phyloP scores from a whole-genome alignment of 2,329 filamentous ascomycete genomes.

The Cryphonectria carpinicola region DNA sequence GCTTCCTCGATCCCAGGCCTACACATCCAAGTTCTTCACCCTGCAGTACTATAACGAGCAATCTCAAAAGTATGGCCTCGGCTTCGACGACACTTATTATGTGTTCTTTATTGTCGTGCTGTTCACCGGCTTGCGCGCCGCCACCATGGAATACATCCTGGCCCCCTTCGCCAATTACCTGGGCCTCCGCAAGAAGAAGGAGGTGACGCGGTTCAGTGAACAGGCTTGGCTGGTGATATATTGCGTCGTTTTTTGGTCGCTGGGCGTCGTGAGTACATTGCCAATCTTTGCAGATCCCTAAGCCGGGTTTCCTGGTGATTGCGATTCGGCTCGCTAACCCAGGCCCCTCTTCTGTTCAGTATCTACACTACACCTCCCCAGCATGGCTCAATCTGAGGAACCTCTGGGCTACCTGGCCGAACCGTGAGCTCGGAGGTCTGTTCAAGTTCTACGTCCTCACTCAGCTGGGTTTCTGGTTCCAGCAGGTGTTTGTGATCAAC shows the following conservation, averaged over 20 bases:
- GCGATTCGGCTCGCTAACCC: constrained; percentile 11
- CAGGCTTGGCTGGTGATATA: constrained; percentile 92
- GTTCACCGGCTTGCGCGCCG: constrained; percentile 85
- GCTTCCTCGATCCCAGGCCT: constrained; percentile 77
- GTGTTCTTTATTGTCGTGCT: constrained; percentile 79
- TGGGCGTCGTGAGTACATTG: constrained; percentile 72
- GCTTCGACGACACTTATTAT: constrained; percentile 78
- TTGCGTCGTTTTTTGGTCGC: constrained; percentile 77
- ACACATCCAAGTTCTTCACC: constrained; percentile 86
- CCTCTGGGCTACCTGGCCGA: constrained; percentile 86
- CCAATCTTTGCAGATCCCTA: neutral
- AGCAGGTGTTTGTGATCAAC: constrained; percentile 92
- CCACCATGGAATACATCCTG: constrained; percentile 84
- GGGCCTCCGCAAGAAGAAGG: constrained; percentile 78
- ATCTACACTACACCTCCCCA: constrained; percentile 76
- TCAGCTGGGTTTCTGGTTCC: constrained; percentile 91
- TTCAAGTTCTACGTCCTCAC: constrained; percentile 90
- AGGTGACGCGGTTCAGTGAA: constrained; percentile 83
- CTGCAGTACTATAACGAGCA: constrained; percentile 79
- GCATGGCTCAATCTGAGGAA: constrained; percentile 78
- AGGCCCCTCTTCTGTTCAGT: constrained; percentile 52
- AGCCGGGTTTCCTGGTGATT: neutral
- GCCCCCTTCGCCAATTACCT: constrained; percentile 73
- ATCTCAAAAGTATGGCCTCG: constrained; percentile 73
- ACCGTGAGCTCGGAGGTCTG: constrained; percentile 71